Base-by-base conservation (phyloP, 2,329 filamentous ascomycete genomes). In the Aspergillus persii region DNA sequence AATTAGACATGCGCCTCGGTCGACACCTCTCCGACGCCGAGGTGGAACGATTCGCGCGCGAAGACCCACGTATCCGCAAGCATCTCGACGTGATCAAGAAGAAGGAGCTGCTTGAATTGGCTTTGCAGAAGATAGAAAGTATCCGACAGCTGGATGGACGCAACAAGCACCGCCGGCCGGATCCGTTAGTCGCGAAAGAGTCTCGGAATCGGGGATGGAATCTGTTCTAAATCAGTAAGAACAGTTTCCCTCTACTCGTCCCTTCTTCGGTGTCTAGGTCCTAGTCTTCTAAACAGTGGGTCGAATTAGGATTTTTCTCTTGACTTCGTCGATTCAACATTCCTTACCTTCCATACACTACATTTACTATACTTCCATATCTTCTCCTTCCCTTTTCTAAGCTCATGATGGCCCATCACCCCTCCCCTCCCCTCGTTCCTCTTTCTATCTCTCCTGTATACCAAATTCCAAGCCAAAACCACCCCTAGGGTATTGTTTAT, bases 51-150 rank as follows among this genome's bases (percentile, higher is more conserved):
- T 97, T 99, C 68, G 95, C 95, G 3, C 87, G 91, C 55, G 95
- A 99, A 76, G 96, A 99, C 71, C 90, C 92, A 18, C 95, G 94
- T 76, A 89, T 99, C 62, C 85, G 89, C 63, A 84, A 89, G 51
- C 96, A 99, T 74, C 82, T 99, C 48, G 96, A 99, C 68, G 88
- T 98, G 27, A 96, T 98, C 66, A 85, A 88, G 63, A 84, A 93
- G 65, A 99, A 99, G 77, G 93, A 97, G 70, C 82, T 97, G 60
- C 83, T 99, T 4, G 94, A 99, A 79, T 81, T 97, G 57, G 95
- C 96, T 4, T 81, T 99, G 31, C 89, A 92, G 73, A 98, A 99
- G 83, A 98, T 99, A 86, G 93, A 98, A 74, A 89, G 91, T 59
- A 77, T 99, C 68, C 84, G 91, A 60, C 89, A 93, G 69, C 80